Conservation (phyloP, 768 basidiomycete species). For the Auricularia cornea region DNA sequence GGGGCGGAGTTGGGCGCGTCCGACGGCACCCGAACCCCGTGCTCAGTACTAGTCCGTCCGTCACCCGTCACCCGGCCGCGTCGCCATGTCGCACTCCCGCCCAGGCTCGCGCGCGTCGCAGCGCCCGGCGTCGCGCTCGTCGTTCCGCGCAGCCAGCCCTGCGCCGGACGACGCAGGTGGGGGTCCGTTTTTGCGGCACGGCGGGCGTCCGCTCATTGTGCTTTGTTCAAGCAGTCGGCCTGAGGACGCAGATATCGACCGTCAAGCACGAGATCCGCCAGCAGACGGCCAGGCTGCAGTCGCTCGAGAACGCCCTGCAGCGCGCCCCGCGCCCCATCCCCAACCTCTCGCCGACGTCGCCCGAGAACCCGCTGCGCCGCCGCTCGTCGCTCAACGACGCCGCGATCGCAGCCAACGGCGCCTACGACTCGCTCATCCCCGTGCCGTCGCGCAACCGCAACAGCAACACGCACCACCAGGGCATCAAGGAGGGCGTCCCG, state of each 20-base stretch:
- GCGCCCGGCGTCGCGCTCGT: background rate
- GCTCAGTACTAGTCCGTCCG: no score
- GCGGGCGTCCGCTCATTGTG: background rate
- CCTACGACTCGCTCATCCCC: background rate
- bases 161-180: background rate
- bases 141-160: background rate
- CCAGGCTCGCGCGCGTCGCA: background rate
- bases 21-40: no score
- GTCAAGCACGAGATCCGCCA: slow-evolving; percentile 77
- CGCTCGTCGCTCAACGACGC: background rate
- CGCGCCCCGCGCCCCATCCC: slow-evolving; percentile 49
- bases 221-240: slow-evolving; percentile 45
- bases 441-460: background rate
- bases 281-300: slow-evolving; percentile 70
- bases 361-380: background rate
- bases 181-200: background rate
- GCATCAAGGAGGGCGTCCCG: slow-evolving; percentile 70
- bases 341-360: background rate
- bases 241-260: slow-evolving; percentile 72
- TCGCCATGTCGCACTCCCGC: background rate
- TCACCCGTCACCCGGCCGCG: no score
- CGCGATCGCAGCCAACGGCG: no score
- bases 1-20: background rate
- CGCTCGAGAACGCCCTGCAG: slow-evolving; percentile 58
- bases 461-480: slow-evolving; percentile 15